Base-by-base conservation (phyloP, 202 grass and related monocot species). In the Setaria italica region DNA sequence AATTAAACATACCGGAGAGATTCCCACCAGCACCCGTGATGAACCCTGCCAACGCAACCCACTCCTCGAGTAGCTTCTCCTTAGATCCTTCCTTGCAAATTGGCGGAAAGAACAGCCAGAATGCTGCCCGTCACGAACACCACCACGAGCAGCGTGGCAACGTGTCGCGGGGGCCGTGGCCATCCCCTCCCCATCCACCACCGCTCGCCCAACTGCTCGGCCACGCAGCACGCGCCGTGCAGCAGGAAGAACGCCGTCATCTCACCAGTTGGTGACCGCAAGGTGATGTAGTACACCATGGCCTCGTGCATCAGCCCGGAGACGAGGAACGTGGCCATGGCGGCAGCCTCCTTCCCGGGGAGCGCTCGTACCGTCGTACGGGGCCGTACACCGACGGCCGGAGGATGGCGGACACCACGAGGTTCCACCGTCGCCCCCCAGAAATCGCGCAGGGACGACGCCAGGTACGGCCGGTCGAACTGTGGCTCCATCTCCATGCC, bases 371-470 rank as follows among this genome's bases (percentile, higher is more conserved):
- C 88, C 1, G 88, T 57, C 70, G 35, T 0, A 95, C 88, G 1
- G 88, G 88, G 62, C 51, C 20, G 64, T 93, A 93, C 5, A 95
- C 84, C 7, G 89, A 65, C 37, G 88, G 71, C 0, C 91, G 94
- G 42, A 95, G 91, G 56, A 91, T 72, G 68, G 91, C 89, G 2
- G 91, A 79, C 54, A 93, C 88, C 90, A 93, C 75, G 19, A 95
- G 85, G 63, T 95, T 95, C 93, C 90, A 93, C 43, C 93, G 88
- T 11, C 77, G 88, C 14, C 93, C 93, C 88, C 90, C 93, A 95
- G 83, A 92, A 92, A 46, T 95, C 81, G 1, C 55, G n/a, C 62
- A 95, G 82, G 6, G 88, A 95, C 16, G 79, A 29, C 9, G 88
- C 35, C n/a, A 86, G 82, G 85, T 89, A 92, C 9, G 93, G 90